Base-by-base conservation (phyloP, 495 filamentous ascomycete genomes). In the Clohesyomyces aquaticus region DNA sequence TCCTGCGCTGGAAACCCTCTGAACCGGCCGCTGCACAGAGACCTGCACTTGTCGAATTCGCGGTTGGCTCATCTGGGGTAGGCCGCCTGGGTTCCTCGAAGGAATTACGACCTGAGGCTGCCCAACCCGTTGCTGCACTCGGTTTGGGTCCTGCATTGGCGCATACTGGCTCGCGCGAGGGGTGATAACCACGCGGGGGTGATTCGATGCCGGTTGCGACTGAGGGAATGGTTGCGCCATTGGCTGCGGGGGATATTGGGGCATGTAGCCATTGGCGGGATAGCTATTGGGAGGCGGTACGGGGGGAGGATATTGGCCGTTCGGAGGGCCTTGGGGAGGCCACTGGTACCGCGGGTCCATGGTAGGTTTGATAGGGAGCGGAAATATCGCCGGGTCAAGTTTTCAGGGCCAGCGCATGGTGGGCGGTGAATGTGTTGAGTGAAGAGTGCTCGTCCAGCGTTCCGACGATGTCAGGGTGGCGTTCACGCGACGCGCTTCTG, bases 311-410 rank as follows among this genome's bases (percentile, higher is more conserved):
- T 66, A 66, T 27, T 66, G 67, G 55, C 53, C 41, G 49, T 54
- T 62, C 8, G 52, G 47, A 38, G 51, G 50, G 47, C 49, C 61
- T 48, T 57, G 66, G 16, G 60, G 66, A 14, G 62, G 54, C 57
- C 63, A 70, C 43, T 63, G 51, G 35, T 66, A 70, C 25, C 63
- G 58, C 8, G 59, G 59, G 53, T 66, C 63, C 67, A 70, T 70
- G 18, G 51, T 22, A 25, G 32, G 8, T 19, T 3, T 29, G 16
- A 11, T 4, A 8, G 52, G 3, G 22, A 14, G 46, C 19, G 18
- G n/a, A n/a, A n/a, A n/a, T n/a, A n/a, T n/a, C n/a, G n/a, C n/a
- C n/a, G n/a, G n/a, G n/a, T n/a, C n/a, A n/a, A n/a, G n/a, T n/a
- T n/a, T n/a, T n/a, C n/a, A n/a, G n/a, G n/a, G n/a, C n/a, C n/a